These are phyloP conservation scores for Amauroascus verrucosus DNA, from an alignment of 2,329 filamentous ascomycete species.

Conservation along the genomic window DNA sequence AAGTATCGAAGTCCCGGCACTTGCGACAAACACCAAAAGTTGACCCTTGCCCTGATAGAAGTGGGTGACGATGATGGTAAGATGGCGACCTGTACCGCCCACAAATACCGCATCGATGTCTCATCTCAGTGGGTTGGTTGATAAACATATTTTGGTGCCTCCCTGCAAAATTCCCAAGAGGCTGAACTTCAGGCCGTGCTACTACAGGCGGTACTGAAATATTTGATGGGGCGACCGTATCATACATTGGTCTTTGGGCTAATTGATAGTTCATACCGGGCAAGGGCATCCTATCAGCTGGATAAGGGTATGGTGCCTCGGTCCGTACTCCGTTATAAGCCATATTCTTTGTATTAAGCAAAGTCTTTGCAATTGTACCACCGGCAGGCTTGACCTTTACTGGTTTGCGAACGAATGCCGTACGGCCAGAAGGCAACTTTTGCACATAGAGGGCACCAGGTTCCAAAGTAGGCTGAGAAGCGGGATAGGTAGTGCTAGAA, in stretches of 20 bases:
- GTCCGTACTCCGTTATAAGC: background rate
- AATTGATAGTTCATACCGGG: background rate
- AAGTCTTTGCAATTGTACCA: slow-evolving; percentile 4
- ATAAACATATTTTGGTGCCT: background rate
- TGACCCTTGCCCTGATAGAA: slow-evolving; percentile 1
- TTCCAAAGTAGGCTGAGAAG: slow-evolving; percentile 6
- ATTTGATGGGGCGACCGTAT: background rate
- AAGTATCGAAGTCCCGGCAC: slow-evolving; percentile 9
- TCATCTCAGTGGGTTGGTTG: slow-evolving; percentile 6
- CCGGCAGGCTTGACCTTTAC: slow-evolving; percentile 10
- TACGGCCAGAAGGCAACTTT: slow-evolving; percentile 15
- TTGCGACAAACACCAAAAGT: slow-evolving; percentile 11
- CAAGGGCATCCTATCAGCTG: background rate
- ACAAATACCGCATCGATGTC: slow-evolving; percentile 13
- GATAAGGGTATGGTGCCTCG: background rate
- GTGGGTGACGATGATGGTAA: slow-evolving; percentile 12
- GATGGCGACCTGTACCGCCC: slow-evolving; percentile 14
- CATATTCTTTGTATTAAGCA: slow-evolving; percentile 3
- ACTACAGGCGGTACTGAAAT: background rate
- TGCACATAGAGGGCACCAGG: slow-evolving; percentile 13
- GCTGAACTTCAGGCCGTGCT: background rate
- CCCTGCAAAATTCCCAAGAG: background rate
- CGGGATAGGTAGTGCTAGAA: background rate
- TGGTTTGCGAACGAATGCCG: slow-evolving; percentile 16
- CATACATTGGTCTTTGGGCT: background rate